A percentile compares a stretch with the other conserved stretches of the same genome.
Conservation (phyloP, 768 basidiomycete species). For the Leccinellum luteum region DNA sequence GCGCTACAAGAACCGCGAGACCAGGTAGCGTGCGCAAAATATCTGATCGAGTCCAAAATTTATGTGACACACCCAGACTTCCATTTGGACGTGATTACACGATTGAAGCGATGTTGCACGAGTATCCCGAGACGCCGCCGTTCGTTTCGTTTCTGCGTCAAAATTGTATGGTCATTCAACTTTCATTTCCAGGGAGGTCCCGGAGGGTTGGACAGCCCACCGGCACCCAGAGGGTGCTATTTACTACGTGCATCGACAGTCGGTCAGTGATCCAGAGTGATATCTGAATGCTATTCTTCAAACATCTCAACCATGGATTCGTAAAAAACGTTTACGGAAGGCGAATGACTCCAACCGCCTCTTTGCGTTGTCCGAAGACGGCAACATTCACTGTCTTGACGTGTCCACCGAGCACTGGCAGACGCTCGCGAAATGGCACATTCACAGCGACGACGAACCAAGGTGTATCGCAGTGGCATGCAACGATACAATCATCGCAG, state of each 20-base stretch:
- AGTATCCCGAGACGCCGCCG: constrained; percentile 8
- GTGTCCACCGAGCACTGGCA: too few species aligned
- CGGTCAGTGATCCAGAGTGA: constrained; percentile 32
- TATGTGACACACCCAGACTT: constrained; percentile 6
- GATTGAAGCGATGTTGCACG: constrained; percentile 14
- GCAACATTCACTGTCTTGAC: too few species aligned
- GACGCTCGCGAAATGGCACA: too few species aligned
- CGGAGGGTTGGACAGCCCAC: constrained; percentile 42
- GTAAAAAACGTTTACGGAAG: constrained; percentile 56
- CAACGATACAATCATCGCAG: too few species aligned
- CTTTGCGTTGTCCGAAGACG: too few species aligned
- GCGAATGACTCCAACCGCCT: too few species aligned
- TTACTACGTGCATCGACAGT: constrained; percentile 50
- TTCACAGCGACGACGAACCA: too few species aligned
- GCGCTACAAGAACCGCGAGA: constrained; percentile 3
- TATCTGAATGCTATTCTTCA: neutral
- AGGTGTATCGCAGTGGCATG: too few species aligned
- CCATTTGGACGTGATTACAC: neutral
- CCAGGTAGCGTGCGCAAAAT: constrained; percentile 5
- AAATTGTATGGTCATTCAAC: too few species aligned
- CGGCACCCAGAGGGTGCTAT: constrained; percentile 61
- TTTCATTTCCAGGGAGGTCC: constrained; percentile 18
- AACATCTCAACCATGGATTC: constrained; percentile 11
- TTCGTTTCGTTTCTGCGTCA: constrained; percentile 8
- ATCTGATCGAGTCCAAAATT: neutral